phyloP scores from a whole-genome alignment of 2,329 filamentous ascomycete species.

The Diaporthe sp. region DNA sequence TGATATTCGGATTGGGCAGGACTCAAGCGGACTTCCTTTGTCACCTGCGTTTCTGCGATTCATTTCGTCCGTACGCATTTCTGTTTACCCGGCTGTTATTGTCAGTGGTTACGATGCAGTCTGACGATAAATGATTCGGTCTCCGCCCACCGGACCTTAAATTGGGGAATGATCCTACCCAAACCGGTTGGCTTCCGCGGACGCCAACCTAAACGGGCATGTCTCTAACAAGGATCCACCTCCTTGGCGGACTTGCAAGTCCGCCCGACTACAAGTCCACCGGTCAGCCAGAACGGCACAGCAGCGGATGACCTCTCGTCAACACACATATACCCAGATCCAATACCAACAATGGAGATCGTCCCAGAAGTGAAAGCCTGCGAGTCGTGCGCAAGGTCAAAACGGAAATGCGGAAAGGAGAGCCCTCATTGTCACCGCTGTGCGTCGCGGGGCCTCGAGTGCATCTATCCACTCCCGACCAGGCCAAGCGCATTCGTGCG shows the following conservation, averaged over 20 bases:
- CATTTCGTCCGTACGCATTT: too few species aligned
- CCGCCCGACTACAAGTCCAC: constrained; percentile 10
- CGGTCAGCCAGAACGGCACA: neutral
- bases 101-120: too few species aligned
- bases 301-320: neutral
- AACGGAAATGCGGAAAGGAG: constrained; percentile 38
- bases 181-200: constrained; percentile 10
- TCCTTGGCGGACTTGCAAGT: neutral
- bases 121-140: neutral
- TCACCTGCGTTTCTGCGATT: too few species aligned
- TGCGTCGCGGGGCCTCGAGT: constrained; percentile 21
- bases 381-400: constrained; percentile 34
- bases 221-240: neutral
- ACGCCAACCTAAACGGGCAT: constrained; percentile 14
- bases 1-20: too few species aligned
- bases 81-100: too few species aligned
- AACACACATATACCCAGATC: neutral
- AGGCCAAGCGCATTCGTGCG: constrained; percentile 31
- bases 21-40: too few species aligned
- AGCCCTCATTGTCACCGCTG: constrained; percentile 36
- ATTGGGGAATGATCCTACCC: neutral
- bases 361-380: constrained; percentile 36
- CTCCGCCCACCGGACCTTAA: neutral
- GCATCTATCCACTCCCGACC: constrained; percentile 35
- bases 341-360: constrained; percentile 9